Conservation (phyloP, 768 basidiomycete species). For the Mycena polygramma region DNA sequence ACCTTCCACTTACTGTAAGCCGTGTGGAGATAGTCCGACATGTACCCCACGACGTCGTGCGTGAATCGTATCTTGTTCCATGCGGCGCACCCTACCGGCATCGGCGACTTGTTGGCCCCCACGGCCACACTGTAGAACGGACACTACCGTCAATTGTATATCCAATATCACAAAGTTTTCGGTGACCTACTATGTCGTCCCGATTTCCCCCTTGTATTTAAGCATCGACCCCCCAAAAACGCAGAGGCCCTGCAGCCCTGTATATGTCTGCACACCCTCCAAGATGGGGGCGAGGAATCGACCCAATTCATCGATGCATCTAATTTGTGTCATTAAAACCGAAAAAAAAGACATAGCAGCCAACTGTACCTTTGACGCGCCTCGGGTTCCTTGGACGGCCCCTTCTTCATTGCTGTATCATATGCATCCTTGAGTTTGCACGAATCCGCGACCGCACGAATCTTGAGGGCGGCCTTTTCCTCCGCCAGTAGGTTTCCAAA, state of each 20-base stretch:
- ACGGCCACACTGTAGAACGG: slow-evolving; percentile 1
- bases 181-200: slow-evolving; percentile 12
- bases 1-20: slow-evolving; percentile 24
- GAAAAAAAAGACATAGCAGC: neutral
- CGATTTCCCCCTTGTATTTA: slow-evolving; percentile 9
- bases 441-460: neutral
- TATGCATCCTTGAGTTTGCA: neutral
- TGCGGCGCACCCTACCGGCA: neutral
- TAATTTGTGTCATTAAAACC: neutral
- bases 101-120: slow-evolving; percentile 1
- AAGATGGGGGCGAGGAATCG: slow-evolving; percentile 12
- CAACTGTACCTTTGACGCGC: neutral
- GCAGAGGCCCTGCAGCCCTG: slow-evolving; percentile 5
- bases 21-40: slow-evolving; percentile 18
- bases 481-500: too few relatives aligned
- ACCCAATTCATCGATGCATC: slow-evolving; percentile 3
- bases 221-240: slow-evolving; percentile 18
- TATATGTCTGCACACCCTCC: neutral
- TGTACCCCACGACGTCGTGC: neutral
- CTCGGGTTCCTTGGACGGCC: neutral
- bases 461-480: too few relatives aligned
- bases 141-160: neutral
- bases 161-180: too few relatives aligned
- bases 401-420: neutral
- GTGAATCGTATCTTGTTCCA: slow-evolving; percentile 9